phyloP scores from a whole-genome alignment of 2,329 filamentous ascomycete genomes.

The Colletotrichum acutatum region DNA sequence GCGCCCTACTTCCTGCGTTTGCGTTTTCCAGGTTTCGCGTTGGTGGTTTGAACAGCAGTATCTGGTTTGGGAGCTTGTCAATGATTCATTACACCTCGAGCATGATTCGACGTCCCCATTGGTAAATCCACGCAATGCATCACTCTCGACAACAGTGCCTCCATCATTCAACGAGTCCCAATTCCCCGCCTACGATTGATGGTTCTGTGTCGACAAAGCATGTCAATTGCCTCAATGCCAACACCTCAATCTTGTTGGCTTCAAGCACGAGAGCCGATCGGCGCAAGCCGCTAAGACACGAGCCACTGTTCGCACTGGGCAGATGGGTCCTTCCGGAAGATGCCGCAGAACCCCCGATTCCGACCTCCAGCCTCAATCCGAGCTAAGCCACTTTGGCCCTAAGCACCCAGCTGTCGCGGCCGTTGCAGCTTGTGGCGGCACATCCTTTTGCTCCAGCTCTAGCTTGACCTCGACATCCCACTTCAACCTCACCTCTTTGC shows the following conservation, averaged over 20 bases:
- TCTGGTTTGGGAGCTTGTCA: background rate
- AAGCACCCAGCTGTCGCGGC: slow-evolving; percentile 2
- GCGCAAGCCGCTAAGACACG: background rate
- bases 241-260: background rate
- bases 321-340: slow-evolving; percentile 4
- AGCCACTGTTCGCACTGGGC: background rate
- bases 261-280: background rate
- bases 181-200: background rate
- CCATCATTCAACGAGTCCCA: background rate
- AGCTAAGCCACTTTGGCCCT: background rate
- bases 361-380: background rate
- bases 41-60: background rate
- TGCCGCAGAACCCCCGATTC: background rate
- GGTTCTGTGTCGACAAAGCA: background rate
- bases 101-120: background rate
- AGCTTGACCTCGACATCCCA: slow-evolving; percentile 9
- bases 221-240: background rate
- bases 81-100: slow-evolving; percentile 9
- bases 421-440: background rate
- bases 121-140: background rate
- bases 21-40: background rate
- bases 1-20: background rate
- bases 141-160: no score
- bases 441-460: background rate
- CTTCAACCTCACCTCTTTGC: background rate